Conservation (phyloP, 371 early-diverging fungal species). For the Apophysomyces variabilis region DNA sequence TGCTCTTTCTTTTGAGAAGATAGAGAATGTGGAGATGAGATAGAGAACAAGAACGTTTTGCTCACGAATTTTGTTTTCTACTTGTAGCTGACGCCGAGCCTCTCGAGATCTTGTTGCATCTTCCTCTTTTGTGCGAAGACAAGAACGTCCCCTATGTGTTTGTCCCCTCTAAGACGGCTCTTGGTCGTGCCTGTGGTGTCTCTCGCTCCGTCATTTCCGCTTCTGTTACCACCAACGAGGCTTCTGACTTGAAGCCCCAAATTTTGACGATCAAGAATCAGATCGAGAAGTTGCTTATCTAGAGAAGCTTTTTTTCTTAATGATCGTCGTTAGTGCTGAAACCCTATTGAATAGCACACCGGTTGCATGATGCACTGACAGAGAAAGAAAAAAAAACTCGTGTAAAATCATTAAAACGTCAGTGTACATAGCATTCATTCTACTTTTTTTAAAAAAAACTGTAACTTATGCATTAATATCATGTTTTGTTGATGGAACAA, state of each 20-base stretch:
- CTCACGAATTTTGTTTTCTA: constrained; percentile 11
- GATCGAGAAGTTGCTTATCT: constrained; percentile 93
- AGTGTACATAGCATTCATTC: constrained; percentile 17
- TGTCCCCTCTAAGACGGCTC: constrained; percentile 94
- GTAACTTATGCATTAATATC: constrained; percentile 8
- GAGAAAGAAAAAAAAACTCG: constrained; percentile 39
- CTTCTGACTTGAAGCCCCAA: constrained; percentile 91
- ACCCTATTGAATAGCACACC: constrained; percentile 19
- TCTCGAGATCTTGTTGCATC: constrained; percentile 95
- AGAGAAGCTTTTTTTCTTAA: constrained; percentile 32
- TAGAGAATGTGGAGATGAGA: background rate
- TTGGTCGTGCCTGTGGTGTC: constrained; percentile 99
- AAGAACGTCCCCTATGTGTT: constrained; percentile 97
- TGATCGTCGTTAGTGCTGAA: constrained; percentile 37
- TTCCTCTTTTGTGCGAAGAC: constrained; percentile 99
- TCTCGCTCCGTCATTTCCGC: constrained; percentile 93
- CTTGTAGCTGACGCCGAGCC: constrained; percentile 93
- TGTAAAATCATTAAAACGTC: constrained; percentile 20
- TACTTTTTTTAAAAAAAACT: background rate
- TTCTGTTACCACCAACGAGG: constrained; percentile 97
- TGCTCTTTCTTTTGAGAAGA: background rate
- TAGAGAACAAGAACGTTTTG: background rate
- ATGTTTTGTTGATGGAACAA: too few relatives aligned
- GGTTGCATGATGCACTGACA: constrained; percentile 45
- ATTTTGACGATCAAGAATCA: constrained; percentile 89